phyloP scores from a whole-genome alignment of 176 grass and related monocot species.

The Alopecurus myosuroides region DNA sequence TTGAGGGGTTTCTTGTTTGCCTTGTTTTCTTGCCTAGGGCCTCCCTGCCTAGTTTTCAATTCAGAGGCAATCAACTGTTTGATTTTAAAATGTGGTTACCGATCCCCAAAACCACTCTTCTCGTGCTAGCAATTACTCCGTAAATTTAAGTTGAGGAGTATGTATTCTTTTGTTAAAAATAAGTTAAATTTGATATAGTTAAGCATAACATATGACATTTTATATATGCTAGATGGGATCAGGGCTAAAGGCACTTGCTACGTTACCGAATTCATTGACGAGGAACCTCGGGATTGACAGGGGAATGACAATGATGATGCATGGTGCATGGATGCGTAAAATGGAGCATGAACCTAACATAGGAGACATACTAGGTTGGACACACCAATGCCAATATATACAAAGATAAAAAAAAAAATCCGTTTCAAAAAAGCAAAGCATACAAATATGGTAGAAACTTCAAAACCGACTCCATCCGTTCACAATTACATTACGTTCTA shows the following conservation, averaged over 20 bases:
- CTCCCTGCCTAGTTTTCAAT: slow-evolving; percentile 35
- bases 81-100: slow-evolving; percentile 16
- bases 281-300: slow-evolving; percentile 1
- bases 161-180: neutral
- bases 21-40: slow-evolving; percentile 53
- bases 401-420: neutral
- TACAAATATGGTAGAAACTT: too few relatives aligned
- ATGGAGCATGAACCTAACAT: neutral
- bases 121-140: neutral
- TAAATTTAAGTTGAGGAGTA: neutral
- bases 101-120: slow-evolving; percentile 35
- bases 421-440: too few relatives aligned
- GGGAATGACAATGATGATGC: slow-evolving; percentile 6
- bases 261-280: neutral
- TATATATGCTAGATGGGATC: too few relatives aligned
- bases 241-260: neutral
- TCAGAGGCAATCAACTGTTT: neutral
- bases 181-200: neutral
- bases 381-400: neutral
- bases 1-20: slow-evolving; percentile 51
- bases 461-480: too few relatives aligned
- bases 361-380: neutral
- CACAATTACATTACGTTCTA: too few relatives aligned
- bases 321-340: slow-evolving; percentile 1
- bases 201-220: neutral